These are phyloP conservation scores for Lobulomyces angularis DNA, from an alignment of 192 early-diverging fungal species.

Conservation along the genomic window DNA sequence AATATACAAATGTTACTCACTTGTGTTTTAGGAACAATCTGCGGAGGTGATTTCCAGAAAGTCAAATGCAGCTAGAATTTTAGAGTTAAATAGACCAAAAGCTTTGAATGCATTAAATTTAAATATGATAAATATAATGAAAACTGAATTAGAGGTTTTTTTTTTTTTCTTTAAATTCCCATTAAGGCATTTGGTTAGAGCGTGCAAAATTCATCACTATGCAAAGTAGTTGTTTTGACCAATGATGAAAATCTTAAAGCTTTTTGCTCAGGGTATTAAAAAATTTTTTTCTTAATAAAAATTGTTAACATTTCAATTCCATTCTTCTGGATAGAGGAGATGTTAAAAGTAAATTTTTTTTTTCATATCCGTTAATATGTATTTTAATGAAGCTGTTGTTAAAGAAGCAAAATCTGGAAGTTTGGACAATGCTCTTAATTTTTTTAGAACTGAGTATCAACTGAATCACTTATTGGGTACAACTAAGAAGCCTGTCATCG, in stretches of 20 bases:
- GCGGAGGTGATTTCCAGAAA: too few relatives aligned
- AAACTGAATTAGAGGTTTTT: constrained; percentile 59
- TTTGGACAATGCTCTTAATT: constrained; percentile 44
- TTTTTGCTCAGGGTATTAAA: constrained; percentile 93
- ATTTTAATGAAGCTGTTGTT: constrained; percentile 9
- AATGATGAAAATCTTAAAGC: constrained; percentile 51
- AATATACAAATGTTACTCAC: too few relatives aligned
- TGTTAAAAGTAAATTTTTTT: constrained; percentile 22
- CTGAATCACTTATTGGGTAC: constrained; percentile 88
- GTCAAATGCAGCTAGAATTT: too few relatives aligned
- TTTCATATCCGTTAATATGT: constrained; percentile 1
- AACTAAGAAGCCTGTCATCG: constrained; percentile 72
- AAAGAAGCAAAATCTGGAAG: constrained; percentile 15
- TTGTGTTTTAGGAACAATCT: too few relatives aligned
- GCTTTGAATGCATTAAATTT: constrained; percentile 75
- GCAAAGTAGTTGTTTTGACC: constrained; percentile 78
- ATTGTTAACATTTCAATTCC: too few relatives aligned
- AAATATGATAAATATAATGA: constrained; percentile 73
- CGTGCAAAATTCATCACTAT: constrained; percentile 73
- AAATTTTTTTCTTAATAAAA: too few relatives aligned
- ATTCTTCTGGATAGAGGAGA: too few relatives aligned
- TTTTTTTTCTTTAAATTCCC: constrained; percentile 2
- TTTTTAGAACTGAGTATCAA: constrained; percentile 86
- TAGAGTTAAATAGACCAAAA: constrained; percentile 69
- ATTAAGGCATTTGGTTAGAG: constrained; percentile 66